phyloP scores from a whole-genome alignment of 2,329 filamentous ascomycete genomes.

The Teratosphaeria viscida region DNA sequence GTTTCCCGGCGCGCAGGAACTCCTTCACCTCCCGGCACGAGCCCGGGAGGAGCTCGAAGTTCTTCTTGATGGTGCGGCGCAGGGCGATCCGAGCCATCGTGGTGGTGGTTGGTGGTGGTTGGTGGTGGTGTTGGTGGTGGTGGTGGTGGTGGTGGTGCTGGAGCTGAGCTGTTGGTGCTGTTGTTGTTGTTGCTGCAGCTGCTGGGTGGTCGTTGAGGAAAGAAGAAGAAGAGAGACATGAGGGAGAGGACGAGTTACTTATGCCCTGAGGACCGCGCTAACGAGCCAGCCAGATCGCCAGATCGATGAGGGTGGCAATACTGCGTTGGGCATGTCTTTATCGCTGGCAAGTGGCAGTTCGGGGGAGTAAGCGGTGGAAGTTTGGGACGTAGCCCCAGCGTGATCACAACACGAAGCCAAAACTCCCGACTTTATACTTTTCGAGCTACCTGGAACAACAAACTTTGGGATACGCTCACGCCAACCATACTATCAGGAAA shows the following conservation, averaged over 20 bases:
- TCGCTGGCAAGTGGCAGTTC: no score
- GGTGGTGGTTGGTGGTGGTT: neutral
- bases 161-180: neutral
- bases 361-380: no score
- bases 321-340: no score
- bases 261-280: neutral
- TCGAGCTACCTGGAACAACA: no score
- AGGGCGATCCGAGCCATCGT: neutral
- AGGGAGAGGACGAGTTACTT: neutral
- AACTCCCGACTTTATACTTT: no score
- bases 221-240: neutral
- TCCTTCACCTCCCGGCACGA: neutral
- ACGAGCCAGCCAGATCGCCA: neutral
- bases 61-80: neutral
- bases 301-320: no score
- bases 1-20: neutral
- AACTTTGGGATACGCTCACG: no score
- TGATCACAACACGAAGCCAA: no score
- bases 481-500: no score
- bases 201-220: neutral
- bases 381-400: no score
- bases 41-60: neutral
- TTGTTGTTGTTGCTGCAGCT: neutral
- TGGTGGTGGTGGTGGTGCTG: neutral
- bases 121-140: neutral